Conservation (phyloP, 495 filamentous ascomycete genomes). For the Immersiella caudata region DNA sequence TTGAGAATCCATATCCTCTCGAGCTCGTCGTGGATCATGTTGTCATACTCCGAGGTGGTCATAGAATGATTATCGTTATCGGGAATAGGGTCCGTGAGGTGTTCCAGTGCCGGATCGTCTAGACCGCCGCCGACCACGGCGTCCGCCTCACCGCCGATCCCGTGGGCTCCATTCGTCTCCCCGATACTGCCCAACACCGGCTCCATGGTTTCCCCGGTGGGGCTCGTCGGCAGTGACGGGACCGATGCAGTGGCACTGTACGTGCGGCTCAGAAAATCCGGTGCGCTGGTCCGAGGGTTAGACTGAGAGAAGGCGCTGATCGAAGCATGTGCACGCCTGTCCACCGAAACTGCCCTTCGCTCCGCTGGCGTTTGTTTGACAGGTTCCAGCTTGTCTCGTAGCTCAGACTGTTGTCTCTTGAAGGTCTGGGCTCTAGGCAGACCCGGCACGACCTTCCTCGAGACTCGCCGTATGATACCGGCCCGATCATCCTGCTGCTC, state of each 20-base stretch:
- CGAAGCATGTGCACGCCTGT: slow-evolving; percentile 56
- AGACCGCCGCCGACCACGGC: slow-evolving; percentile 10
- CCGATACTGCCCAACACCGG: slow-evolving; percentile 21
- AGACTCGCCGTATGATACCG: slow-evolving; percentile 52
- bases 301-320: slow-evolving; percentile 32
- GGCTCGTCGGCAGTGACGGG: slow-evolving; percentile 36
- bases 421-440: slow-evolving; percentile 76
- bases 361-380: slow-evolving; percentile 61
- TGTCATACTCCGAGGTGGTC: slow-evolving; percentile 55
- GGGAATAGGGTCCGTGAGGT: slow-evolving; percentile 31
- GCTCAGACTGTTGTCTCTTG: slow-evolving; percentile 79
- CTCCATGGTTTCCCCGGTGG: slow-evolving; percentile 39
- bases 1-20: slow-evolving; percentile 95
- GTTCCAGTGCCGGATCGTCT: slow-evolving; percentile 10
- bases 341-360: slow-evolving; percentile 73
- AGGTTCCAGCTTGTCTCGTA: slow-evolving; percentile 69
- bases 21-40: slow-evolving; percentile 75
- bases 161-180: slow-evolving; percentile 24
- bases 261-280: slow-evolving; percentile 40
- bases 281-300: slow-evolving; percentile 49
- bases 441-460: slow-evolving; percentile 75
- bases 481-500: slow-evolving; percentile 28
- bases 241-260: slow-evolving; percentile 25
- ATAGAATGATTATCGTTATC: slow-evolving; percentile 47
- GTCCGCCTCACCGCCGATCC: slow-evolving; percentile 22